Evolutionary conservation across 805 yeast species (phyloP), one percentile per base, ranked within the genome.

Genomic region (Nakazawaea sp.): DNA sequence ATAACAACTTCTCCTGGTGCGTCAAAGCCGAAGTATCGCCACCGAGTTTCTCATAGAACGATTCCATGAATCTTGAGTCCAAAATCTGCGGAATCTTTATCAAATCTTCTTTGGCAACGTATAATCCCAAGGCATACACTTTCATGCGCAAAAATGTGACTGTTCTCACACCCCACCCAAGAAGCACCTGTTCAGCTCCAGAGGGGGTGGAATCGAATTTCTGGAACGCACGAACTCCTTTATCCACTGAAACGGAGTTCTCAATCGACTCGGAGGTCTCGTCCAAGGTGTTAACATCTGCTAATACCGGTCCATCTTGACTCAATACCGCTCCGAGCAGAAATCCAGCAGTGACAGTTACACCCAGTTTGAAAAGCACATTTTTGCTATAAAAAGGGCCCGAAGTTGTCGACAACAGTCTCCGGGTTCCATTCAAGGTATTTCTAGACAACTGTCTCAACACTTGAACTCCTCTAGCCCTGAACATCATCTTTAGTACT

Each of bases 71-170:
- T 3, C 54, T 62, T 1, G 77, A 62, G 45, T 64, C 62, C 19
- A 77, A 49, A 3, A 73, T 63, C 6, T 56, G 44, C 3, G 66
- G 52, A 4, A 72, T 53, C 34, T 63, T 44, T 6, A 51, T 37
- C 12, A 66, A 49, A 50, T 87, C 96, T 0, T 71, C 68, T 5
- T 66, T 55, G 5, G 87, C 81, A 28, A 85, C 64, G 53, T 90
- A 90, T 6, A 92, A 61, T 0, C 96, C 97, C 27, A 85, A 65
- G 0, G 86, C 95, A 53, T 90, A 90, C 1, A 92, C 96, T 48
- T 78, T 86, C 64, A 92, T 76, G 18, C 71, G 68, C 29, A 89
- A 48, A 51, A 92, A 84, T 0, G 97, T 84, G 15, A 90, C 96
- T 0, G 82, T 63, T 51, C 97, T 68, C 2, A 78, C 73, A 1